These are phyloP conservation scores for Yarrowia sp. DNA, from an alignment of 805 yeast genomes.

Conservation along the genomic window DNA sequence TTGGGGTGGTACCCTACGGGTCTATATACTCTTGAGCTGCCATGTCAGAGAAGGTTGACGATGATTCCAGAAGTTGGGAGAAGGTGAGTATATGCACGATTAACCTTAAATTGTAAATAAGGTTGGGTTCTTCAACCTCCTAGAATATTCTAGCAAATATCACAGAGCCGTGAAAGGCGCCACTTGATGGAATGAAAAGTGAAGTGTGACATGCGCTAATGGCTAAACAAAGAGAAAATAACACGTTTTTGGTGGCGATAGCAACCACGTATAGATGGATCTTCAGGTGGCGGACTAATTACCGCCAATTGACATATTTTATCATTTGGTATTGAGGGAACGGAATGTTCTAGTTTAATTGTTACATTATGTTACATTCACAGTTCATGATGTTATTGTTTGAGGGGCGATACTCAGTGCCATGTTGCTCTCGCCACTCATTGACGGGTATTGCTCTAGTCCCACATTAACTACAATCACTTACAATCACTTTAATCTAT, in stretches of 20 bases:
- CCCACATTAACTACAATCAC: too few relatives aligned
- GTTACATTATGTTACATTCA: too few relatives aligned
- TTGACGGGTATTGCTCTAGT: too few relatives aligned
- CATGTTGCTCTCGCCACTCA: too few relatives aligned
- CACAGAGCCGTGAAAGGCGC: neutral
- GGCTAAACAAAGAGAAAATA: neutral
- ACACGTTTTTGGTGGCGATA: too few relatives aligned
- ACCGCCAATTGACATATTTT: too few relatives aligned
- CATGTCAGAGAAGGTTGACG: neutral
- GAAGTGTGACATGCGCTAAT: neutral
- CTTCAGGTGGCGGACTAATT: too few relatives aligned
- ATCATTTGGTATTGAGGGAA: too few relatives aligned
- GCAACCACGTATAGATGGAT: too few relatives aligned
- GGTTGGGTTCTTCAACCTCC: neutral
- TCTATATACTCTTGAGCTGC: conserved; percentile 2
- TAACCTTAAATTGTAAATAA: neutral
- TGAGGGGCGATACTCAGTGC: too few relatives aligned
- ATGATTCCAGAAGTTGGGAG: conserved; percentile 23
- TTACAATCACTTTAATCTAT: neutral
- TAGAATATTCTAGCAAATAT: neutral
- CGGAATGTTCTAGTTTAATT: too few relatives aligned
- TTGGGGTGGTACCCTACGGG: neutral
- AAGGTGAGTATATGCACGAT: conserved; percentile 35
- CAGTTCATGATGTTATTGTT: too few relatives aligned
- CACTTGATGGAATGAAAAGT: neutral